These are phyloP conservation scores for Tylopilus intermedius DNA, from an alignment of 768 basidiomycete species.

Conservation along the genomic window DNA sequence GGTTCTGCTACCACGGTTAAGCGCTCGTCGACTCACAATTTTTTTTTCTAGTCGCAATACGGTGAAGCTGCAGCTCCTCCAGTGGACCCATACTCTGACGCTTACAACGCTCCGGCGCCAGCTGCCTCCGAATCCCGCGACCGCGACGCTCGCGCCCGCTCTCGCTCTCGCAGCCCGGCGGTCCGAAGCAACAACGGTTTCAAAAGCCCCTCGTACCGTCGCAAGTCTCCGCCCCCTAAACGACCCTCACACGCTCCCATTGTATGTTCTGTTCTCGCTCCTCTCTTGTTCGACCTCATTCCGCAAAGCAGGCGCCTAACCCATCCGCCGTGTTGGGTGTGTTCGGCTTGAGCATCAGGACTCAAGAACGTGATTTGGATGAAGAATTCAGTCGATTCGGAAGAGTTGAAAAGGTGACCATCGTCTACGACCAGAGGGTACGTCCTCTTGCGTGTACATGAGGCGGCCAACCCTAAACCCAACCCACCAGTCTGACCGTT, in stretches of 20 bases:
- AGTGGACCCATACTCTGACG: conserved; percentile 79
- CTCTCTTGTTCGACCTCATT: conserved; percentile 30
- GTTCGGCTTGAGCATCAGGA: conserved; percentile 97
- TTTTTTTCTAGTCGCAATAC: conserved; percentile 46
- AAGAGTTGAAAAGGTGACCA: conserved; percentile 88
- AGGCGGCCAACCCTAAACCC: conserved; percentile 19
- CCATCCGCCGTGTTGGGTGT: conserved; percentile 89
- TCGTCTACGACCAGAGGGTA: conserved; percentile 95
- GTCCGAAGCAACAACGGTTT: conserved; percentile 49
- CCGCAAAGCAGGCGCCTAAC: conserved; percentile 69
- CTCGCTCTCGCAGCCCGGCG: conserved; percentile 73
- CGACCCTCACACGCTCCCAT: conserved; percentile 69
- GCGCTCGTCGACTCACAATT: neutral
- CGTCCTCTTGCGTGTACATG: conserved; percentile 22
- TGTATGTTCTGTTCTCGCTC: conserved; percentile 40
- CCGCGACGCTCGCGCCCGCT: conserved; percentile 63
- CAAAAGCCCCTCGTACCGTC: conserved; percentile 54
- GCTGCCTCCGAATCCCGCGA: conserved; percentile 43
- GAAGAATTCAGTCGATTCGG: conserved; percentile 90
- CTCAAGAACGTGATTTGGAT: conserved; percentile 88
- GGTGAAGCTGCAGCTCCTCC: conserved; percentile 53
- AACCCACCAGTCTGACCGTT: conserved; percentile 73
- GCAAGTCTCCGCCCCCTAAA: conserved; percentile 56
- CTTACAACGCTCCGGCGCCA: conserved; percentile 64
- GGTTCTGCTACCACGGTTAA: conserved; percentile 13